Evolutionary conservation across 2,329 filamentous ascomycete species (phyloP).

Genomic region (Simplicillium aogashimaense): DNA sequence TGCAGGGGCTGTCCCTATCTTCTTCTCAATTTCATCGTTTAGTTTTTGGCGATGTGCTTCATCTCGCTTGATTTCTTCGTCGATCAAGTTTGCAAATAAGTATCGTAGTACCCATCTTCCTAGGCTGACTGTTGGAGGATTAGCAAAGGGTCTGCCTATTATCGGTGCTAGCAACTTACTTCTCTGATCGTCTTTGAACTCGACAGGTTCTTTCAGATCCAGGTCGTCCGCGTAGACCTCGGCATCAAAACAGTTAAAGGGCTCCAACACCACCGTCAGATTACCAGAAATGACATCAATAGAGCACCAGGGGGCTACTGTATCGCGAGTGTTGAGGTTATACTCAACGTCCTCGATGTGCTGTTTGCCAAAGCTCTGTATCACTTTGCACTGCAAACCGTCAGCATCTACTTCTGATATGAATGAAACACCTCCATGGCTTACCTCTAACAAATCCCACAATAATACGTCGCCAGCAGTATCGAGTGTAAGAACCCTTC

Average conservation of each 20-base stretch:
- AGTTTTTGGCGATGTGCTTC: constrained; percentile 61
- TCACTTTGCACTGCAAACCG: constrained; percentile 59
- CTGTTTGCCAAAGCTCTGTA: constrained; percentile 87
- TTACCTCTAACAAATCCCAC: constrained; percentile 84
- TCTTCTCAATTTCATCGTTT: constrained; percentile 51
- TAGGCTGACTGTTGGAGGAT: constrained; percentile 62
- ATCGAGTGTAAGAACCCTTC: constrained; percentile 81
- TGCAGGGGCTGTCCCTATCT: constrained; percentile 40
- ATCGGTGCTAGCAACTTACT: constrained; percentile 43
- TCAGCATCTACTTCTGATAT: constrained; percentile 6
- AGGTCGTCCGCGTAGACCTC: constrained; percentile 95
- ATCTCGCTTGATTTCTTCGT: constrained; percentile 82
- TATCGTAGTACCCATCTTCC: constrained; percentile 95
- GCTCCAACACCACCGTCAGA: constrained; percentile 81
- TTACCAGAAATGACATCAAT: constrained; percentile 90
- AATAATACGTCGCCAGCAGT: constrained; percentile 90
- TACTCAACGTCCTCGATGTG: constrained; percentile 88
- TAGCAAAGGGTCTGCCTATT: constrained; percentile 7
- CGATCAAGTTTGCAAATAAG: constrained; percentile 79
- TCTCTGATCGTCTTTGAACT: constrained; percentile 87
- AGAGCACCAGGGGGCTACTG: constrained; percentile 91
- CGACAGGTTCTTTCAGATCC: constrained; percentile 58
- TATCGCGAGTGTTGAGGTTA: constrained; percentile 78
- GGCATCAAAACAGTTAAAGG: constrained; percentile 93
- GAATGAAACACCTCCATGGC: constrained; percentile 8